Evolutionary conservation across 2,329 filamentous ascomycete species (phyloP).

Genomic region (Pseudogymnoascus sp.): DNA sequence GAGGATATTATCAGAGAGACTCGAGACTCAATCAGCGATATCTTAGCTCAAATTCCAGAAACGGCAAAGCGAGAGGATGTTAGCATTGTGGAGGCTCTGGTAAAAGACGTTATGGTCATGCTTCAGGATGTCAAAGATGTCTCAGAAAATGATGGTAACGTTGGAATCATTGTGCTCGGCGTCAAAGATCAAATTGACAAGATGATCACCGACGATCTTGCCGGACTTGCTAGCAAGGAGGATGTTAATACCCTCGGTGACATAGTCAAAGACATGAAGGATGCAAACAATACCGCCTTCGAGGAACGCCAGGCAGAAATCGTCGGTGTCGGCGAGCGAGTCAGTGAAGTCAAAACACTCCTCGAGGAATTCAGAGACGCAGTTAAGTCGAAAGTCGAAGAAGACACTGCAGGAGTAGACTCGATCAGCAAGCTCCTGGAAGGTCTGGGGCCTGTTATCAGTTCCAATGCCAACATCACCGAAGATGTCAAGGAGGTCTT

Average conservation of each 20-base stretch:
- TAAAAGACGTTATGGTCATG: slow-evolving; percentile 67
- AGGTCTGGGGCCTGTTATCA: slow-evolving; percentile 56
- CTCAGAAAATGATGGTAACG: slow-evolving; percentile 74
- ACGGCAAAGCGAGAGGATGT: slow-evolving; percentile 75
- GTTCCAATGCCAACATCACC: slow-evolving; percentile 49
- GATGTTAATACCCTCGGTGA: slow-evolving; percentile 65
- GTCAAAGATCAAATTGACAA: slow-evolving; percentile 74
- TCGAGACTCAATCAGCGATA: slow-evolving; percentile 61
- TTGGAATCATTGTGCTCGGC: slow-evolving; percentile 77
- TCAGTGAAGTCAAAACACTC: slow-evolving; percentile 70
- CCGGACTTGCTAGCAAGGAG: slow-evolving; percentile 66
- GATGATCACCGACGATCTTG: slow-evolving; percentile 64
- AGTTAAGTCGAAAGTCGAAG: slow-evolving; percentile 68
- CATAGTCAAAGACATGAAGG: slow-evolving; percentile 66
- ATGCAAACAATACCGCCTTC: slow-evolving; percentile 69
- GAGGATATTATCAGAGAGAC: slow-evolving; percentile 62
- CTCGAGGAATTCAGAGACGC: slow-evolving; percentile 73
- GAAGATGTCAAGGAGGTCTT: slow-evolving; percentile 66
- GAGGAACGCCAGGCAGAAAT: slow-evolving; percentile 82
- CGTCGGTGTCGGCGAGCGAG: slow-evolving; percentile 67
- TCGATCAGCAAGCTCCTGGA: slow-evolving; percentile 65
- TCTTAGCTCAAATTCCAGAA: slow-evolving; percentile 62
- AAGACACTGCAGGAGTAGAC: slow-evolving; percentile 67
- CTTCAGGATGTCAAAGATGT: slow-evolving; percentile 69
- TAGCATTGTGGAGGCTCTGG: slow-evolving; percentile 65